Evolutionary conservation across 768 basidiomycete genomes (phyloP).

Genomic region (Tremella mesenterica): DNA sequence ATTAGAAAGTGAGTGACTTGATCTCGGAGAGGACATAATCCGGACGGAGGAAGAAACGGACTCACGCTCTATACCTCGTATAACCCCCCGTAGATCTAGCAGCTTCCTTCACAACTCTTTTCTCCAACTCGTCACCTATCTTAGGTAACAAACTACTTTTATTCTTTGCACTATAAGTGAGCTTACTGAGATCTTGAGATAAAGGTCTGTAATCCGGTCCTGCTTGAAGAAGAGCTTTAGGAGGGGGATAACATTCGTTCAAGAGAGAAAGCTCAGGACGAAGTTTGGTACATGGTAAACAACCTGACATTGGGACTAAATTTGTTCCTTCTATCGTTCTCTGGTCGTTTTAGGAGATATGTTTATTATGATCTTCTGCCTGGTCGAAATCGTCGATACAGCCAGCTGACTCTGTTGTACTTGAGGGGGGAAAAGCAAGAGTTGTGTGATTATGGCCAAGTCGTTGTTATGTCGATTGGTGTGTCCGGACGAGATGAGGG

Average conservation of each 20-base stretch:
- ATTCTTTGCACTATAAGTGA: constrained; percentile 39
- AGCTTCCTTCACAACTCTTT: constrained; percentile 33
- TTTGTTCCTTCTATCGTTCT: too few relatives aligned
- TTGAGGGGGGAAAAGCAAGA: too few relatives aligned
- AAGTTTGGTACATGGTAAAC: constrained; percentile 11
- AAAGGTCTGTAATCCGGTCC: constrained; percentile 51
- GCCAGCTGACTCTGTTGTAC: too few relatives aligned
- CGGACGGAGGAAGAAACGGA: constrained; percentile 11
- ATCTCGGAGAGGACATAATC: not conserved
- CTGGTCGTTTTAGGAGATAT: too few relatives aligned
- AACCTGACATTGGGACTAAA: too few relatives aligned
- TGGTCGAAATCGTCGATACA: too few relatives aligned
- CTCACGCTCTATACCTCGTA: constrained; percentile 68
- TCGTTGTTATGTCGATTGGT: too few relatives aligned
- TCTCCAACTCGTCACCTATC: constrained; percentile 40
- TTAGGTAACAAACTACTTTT: constrained; percentile 38
- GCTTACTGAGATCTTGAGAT: constrained; percentile 39
- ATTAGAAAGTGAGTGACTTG: too few relatives aligned
- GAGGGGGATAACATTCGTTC: constrained; percentile 75
- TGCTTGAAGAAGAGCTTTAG: constrained; percentile 62
- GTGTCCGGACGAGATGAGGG: too few relatives aligned
- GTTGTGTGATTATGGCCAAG: too few relatives aligned
- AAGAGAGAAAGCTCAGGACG: constrained; percentile 50
- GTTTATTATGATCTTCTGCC: too few relatives aligned
- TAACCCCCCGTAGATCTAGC: constrained; percentile 60